phyloP scores from a whole-genome alignment of 345 rosid species.

The Eucalyptus pauciflora region DNA sequence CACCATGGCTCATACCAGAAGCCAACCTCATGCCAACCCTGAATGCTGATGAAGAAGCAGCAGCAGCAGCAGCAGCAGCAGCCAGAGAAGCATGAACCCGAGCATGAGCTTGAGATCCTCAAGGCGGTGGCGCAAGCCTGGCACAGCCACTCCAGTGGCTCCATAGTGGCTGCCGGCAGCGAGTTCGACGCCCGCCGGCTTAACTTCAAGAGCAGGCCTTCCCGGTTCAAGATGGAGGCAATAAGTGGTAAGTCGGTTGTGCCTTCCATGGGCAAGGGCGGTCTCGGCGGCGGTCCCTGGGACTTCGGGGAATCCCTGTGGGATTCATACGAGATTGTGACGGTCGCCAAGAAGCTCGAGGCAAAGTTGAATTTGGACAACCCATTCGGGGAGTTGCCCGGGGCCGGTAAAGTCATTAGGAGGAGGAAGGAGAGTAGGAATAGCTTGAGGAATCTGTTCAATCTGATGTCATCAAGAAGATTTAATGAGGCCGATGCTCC shows the following conservation, averaged over 20 bases:
- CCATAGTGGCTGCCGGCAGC: constrained; percentile 17
- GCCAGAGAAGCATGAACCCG: constrained; percentile 30
- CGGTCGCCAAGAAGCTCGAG: constrained; percentile 48
- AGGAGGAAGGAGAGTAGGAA: constrained; percentile 33
- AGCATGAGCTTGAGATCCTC: constrained; percentile 40
- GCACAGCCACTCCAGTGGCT: constrained; percentile 33
- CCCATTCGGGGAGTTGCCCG: not conserved
- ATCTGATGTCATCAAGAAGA: constrained; percentile 37
- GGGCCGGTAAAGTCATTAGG: not conserved
- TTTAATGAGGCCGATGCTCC: constrained; percentile 11
- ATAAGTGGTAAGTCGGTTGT: not conserved
- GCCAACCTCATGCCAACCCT: not conserved
- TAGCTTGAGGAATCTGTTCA: constrained; percentile 59
- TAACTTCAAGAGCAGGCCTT: constrained; percentile 33
- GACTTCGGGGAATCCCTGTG: constrained; percentile 61
- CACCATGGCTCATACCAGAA: not conserved
- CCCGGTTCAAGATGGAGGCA: constrained; percentile 70
- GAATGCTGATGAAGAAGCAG: not conserved
- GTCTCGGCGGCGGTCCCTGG: constrained; percentile 17
- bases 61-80: not conserved
- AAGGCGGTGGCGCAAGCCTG: constrained; percentile 92
- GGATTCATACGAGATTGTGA: constrained; percentile 77
- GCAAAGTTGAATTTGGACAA: constrained; percentile 29
- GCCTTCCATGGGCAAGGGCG: not conserved
- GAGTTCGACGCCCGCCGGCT: constrained; percentile 43